Percentiles rank a stretch among this genome's conserved stretches.
Evolutionary conservation across 768 basidiomycete genomes (phyloP).

Genomic region (Leccinum subgranulosum): DNA sequence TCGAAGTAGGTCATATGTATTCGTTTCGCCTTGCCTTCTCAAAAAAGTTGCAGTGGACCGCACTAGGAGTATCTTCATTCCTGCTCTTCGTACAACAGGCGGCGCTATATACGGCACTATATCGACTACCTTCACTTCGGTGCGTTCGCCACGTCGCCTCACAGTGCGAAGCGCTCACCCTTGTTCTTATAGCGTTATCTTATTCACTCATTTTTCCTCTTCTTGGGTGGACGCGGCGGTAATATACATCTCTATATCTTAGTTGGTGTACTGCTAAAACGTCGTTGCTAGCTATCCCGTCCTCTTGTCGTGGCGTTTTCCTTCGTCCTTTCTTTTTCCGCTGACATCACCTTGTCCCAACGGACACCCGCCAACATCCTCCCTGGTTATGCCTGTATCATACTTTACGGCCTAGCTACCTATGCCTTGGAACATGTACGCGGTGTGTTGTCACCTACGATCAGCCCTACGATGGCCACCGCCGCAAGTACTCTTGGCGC

Average conservation of each 20-base stretch:
- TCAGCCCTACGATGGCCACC: constrained; percentile 54
- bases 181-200: constrained; percentile 49
- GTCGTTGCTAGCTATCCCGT: constrained; percentile 44
- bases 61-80: constrained; percentile 63
- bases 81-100: constrained; percentile 67
- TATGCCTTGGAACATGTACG: constrained; percentile 62
- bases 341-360: constrained; percentile 48
- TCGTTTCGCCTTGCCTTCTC: constrained; percentile 3
- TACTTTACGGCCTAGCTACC: constrained; percentile 57
- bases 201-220: constrained; percentile 68
- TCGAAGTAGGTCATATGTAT: constrained; percentile 50
- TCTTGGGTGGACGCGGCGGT: constrained; percentile 61
- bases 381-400: constrained; percentile 66
- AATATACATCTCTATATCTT: constrained; percentile 42
- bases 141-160: constrained; percentile 31
- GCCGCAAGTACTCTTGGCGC: constrained; percentile 61
- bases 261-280: constrained; percentile 18
- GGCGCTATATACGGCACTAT: constrained; percentile 64
- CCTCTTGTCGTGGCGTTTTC: constrained; percentile 45
- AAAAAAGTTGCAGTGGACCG: constrained; percentile 56
- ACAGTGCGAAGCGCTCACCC: background rate
- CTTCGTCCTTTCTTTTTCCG: constrained; percentile 52
- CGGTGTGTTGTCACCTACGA: constrained; percentile 51
- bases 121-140: constrained; percentile 65
- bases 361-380: constrained; percentile 37